Evolutionary conservation across 305 asterid genomes (phyloP), one percentile per base, ranked within the genome.

Genomic region (Fraxinus xanthoxyloides): DNA sequence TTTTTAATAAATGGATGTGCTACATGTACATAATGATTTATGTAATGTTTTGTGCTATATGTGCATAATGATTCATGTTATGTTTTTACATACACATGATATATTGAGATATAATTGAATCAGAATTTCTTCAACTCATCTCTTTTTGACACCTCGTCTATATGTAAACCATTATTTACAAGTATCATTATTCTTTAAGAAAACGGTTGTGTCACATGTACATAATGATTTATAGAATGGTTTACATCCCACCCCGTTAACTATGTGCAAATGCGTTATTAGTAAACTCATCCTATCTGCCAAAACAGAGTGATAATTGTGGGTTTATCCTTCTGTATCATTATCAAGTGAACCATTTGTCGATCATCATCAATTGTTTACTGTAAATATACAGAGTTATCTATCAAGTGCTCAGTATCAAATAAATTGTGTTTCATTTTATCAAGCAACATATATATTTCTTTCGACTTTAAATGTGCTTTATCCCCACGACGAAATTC

Each of bases 401-500:
- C 74, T 10, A 21, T 76, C 78, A 46, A 43, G n/a, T 17, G 43
- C 46, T 78, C 76, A 3, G 80, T 40, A 74, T 73, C 80, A 24
- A 17, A 28, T 61, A 83, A 36, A 84, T 83, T 87, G 81, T 75
- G 48, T 77, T 65, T 80, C 75, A 85, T 48, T 23, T 38, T 67
- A 73, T 79, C 63, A 3, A 85, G 79, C 75, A 77, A 65, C 46
- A 26, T 40, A 46, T 77, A 80, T 78, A 88, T 80, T 72, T 75
- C 86, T 77, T 85, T 78, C 59, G 79, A 59, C 78, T 79, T 83
- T 5, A 88, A 83, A 79, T 84, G 88, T 43, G 89, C 35, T 63
- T 82, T 86, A 80, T 88, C 90, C 26, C 86, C 85, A 63, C 40
- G 80, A 31, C 30, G 80, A 36, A 85, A 86, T 40, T 85, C 89